These are phyloP conservation scores for Metschnikowia similis DNA, from an alignment of 805 yeast genomes.

Conservation along the genomic window DNA sequence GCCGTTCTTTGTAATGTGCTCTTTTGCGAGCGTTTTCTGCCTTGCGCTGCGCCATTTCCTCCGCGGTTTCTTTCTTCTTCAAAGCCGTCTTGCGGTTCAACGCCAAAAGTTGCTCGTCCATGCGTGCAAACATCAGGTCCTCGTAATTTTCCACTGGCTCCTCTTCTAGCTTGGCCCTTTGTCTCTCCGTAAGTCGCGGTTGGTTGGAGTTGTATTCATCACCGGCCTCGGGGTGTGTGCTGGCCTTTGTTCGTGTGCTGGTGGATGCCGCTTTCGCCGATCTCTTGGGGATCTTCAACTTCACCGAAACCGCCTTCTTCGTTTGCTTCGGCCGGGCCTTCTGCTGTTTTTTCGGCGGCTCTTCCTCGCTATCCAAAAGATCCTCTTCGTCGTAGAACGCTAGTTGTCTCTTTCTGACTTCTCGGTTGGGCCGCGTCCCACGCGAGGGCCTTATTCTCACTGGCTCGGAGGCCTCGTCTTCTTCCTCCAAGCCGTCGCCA, in stretches of 20 bases:
- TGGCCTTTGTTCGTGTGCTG: conserved; percentile 3
- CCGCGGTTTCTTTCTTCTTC: conserved; percentile 67
- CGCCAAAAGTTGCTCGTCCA: conserved; percentile 22
- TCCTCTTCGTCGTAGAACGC: conserved; percentile 37
- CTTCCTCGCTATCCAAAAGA: conserved; percentile 24
- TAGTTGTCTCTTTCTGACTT: conserved; percentile 33
- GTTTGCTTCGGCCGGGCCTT: conserved; percentile 12
- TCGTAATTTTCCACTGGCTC: conserved; percentile 13
- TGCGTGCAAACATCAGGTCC: conserved; percentile 25
- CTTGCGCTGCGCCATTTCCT: conserved; percentile 73
- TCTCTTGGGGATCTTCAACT: conserved; percentile 12
- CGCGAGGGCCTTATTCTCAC: conserved; percentile 10
- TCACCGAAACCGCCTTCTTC: conserved; percentile 14
- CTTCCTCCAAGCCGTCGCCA: conserved; percentile 9
- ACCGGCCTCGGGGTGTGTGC: conserved; percentile 36
- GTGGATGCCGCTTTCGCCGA: conserved; percentile 3
- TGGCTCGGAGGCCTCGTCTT: conserved; percentile 8
- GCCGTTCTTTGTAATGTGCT: conserved; percentile 75
- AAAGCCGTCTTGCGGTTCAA: conserved; percentile 35
- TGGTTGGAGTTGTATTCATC: conserved; percentile 45
- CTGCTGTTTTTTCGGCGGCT: conserved; percentile 4
- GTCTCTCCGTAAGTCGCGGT: conserved; percentile 53
- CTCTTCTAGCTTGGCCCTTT: conserved; percentile 43
- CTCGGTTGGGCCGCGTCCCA: conserved; percentile 17
- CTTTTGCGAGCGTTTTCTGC: conserved; percentile 88